phyloP scores from a whole-genome alignment of 2,329 filamentous ascomycete species.

The Hypoxylon sp. region DNA sequence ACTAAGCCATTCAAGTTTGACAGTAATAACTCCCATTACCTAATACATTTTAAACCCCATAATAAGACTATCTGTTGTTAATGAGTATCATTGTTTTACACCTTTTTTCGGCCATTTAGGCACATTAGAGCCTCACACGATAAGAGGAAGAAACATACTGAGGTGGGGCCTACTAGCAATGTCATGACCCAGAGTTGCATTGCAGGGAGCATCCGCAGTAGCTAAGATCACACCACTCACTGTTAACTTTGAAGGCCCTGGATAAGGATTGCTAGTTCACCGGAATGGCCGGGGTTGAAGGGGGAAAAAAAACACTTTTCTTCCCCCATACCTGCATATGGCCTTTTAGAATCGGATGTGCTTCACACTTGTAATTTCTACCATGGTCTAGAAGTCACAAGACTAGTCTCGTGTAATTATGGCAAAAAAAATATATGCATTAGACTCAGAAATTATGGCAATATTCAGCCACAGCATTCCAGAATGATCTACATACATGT shows the following conservation, averaged over 20 bases:
- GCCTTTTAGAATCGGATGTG: background rate
- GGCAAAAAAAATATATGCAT: background rate
- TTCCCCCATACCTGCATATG: background rate
- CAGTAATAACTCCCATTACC: background rate
- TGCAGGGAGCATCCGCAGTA: constrained; percentile 32
- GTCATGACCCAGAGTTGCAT: too few species aligned
- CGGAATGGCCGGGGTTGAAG: constrained; percentile 22
- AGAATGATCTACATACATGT: too few species aligned
- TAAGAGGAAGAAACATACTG: constrained; percentile 34
- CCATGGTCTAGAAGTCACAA: background rate
- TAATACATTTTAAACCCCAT: constrained; percentile 15
- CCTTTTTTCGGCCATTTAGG: constrained; percentile 26
- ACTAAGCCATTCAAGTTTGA: background rate
- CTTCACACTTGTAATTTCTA: background rate
- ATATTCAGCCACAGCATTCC: too few species aligned
- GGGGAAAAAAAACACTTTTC: background rate
- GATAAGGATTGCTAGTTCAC: constrained; percentile 23
- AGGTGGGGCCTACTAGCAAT: too few species aligned
- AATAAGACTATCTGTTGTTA: constrained; percentile 20
- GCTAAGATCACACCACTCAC: constrained; percentile 38
- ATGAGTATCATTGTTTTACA: constrained; percentile 15
- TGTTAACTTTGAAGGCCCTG: constrained; percentile 12
- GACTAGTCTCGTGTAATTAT: background rate
- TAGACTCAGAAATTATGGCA: background rate
- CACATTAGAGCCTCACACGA: constrained; percentile 41